Conservation (phyloP, 2,329 filamentous ascomycete genomes). For the Septoria petroselini region DNA sequence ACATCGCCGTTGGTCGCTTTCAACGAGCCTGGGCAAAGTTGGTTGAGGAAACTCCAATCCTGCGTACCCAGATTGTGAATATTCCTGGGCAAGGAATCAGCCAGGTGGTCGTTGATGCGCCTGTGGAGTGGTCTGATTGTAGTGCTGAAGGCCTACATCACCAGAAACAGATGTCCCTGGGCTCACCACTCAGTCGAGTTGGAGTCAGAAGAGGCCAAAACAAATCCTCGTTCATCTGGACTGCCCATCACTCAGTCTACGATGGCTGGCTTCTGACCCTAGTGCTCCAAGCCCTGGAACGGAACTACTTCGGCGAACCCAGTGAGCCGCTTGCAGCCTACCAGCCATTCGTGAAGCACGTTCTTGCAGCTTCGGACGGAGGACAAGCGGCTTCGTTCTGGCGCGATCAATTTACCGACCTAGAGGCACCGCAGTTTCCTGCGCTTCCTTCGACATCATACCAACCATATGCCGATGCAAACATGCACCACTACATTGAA, state of each 20-base stretch:
- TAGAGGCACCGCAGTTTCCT: neutral
- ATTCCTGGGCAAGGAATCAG: constrained; percentile 11
- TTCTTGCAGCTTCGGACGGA: neutral
- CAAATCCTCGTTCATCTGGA: constrained; percentile 21
- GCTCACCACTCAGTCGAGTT: constrained; percentile 47
- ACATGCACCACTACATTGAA: neutral
- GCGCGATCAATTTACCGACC: neutral
- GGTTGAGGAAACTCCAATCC: neutral
- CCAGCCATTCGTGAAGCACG: neutral
- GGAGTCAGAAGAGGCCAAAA: too few species aligned
- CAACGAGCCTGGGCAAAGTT: constrained; percentile 34
- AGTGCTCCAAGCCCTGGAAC: constrained; percentile 2
- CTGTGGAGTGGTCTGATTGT: constrained; percentile 33
- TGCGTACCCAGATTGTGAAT: constrained; percentile 10
- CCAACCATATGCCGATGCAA: constrained; percentile 2
- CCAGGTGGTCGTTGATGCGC: constrained; percentile 32
- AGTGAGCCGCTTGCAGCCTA: neutral
- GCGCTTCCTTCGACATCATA: neutral
- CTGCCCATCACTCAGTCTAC: constrained; percentile 22
- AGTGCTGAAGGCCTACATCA: constrained; percentile 40
- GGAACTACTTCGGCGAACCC: neutral
- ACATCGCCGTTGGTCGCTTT: constrained; percentile 37
- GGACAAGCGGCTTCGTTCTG: constrained; percentile 2
- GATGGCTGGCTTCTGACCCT: constrained; percentile 10
- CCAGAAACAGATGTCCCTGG: constrained; percentile 41